phyloP scores from a whole-genome alignment of 2,329 filamentous ascomycete species.

The Aureobasidium uvarum region DNA sequence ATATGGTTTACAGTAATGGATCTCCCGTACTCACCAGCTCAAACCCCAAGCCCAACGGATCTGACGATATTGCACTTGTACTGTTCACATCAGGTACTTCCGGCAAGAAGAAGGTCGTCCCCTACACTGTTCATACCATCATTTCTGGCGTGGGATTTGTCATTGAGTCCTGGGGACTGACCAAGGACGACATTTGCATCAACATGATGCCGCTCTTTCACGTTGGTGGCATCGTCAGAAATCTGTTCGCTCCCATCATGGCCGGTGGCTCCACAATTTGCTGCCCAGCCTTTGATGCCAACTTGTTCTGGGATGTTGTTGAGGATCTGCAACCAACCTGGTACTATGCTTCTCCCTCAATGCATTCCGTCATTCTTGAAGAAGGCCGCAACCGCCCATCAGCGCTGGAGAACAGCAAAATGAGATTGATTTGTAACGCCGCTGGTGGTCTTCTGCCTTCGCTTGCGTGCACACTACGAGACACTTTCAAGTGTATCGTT shows the following conservation, averaged over 20 bases:
- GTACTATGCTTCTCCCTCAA: conserved; percentile 60
- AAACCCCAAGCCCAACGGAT: conserved; percentile 41
- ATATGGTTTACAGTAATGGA: conserved; percentile 23
- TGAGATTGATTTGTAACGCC: conserved; percentile 57
- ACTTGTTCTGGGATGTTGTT: conserved; percentile 57
- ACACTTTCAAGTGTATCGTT: conserved; percentile 54
- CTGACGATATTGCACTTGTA: conserved; percentile 52
- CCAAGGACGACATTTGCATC: conserved; percentile 50
- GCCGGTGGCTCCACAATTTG: conserved; percentile 56
- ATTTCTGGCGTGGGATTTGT: conserved; percentile 54
- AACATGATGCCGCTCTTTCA: conserved; percentile 63
- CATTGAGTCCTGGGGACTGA: conserved; percentile 55
- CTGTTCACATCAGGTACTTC: conserved; percentile 60
- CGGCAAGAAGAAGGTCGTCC: conserved; percentile 60
- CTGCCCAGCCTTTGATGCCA: conserved; percentile 55
- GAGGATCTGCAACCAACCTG: conserved; percentile 52
- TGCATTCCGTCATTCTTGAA: conserved; percentile 57
- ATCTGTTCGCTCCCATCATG: conserved; percentile 56
- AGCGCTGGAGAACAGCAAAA: conserved; percentile 46
- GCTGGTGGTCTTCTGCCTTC: conserved; percentile 55
- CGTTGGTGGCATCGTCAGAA: conserved; percentile 53
- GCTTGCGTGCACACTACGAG: conserved; percentile 50
- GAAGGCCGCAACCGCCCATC: conserved; percentile 44
- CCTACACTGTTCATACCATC: conserved; percentile 53
- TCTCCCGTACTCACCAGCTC: neutral